Base-by-base conservation (phyloP, 495 filamentous ascomycete species). In the Penicillium coprophilum region DNA sequence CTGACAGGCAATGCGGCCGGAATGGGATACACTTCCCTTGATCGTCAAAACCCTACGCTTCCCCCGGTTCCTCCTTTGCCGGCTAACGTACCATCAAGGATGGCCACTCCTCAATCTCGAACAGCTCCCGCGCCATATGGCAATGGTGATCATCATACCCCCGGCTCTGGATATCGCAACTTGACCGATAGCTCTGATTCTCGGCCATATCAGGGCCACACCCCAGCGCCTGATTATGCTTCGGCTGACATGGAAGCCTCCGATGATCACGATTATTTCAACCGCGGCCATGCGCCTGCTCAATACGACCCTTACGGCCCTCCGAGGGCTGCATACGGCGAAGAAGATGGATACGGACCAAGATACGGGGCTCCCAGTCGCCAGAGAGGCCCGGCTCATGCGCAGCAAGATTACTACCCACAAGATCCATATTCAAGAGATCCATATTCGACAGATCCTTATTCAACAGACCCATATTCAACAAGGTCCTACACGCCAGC, bases 21-120 rank as follows among this genome's bases (percentile, higher is more conserved):
- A 4, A 67, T 64, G 61, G 66, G 61, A 31, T 69, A 66, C 34
- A 69, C 59, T 15, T 59, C 63, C 21, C 54, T 69, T 13, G 66
- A 67, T 43, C 55, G 55, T 6, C 53, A 56, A 17, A 46, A 44
- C 27, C 45, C 60, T 0, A 45, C 66, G 4, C 34, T 64, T 15
- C 66, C 66, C 8, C 66, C 63, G 13, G 56, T 67, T 2, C 66
- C 66, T 7, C 66, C 63, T 5, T 32, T 69, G 21, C 66, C 66
- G 10, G 20, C 54, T 6, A 55, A 31, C 9, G 30, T 60, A 17
- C 53, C 56, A 1, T 31, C 60, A 6, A 50, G 60, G 24, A 54
- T 56, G 24, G 53, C 36, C 17, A 56, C 57, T 7, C 40, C 53
- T 2, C 52, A 56, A 3, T 58, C 62, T 1, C 65, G 57, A 23